Evolutionary conservation across 2,329 filamentous ascomycete species (phyloP), one percentile per base, ranked within the genome.

Genomic region (Microcyclosporella mali): DNA sequence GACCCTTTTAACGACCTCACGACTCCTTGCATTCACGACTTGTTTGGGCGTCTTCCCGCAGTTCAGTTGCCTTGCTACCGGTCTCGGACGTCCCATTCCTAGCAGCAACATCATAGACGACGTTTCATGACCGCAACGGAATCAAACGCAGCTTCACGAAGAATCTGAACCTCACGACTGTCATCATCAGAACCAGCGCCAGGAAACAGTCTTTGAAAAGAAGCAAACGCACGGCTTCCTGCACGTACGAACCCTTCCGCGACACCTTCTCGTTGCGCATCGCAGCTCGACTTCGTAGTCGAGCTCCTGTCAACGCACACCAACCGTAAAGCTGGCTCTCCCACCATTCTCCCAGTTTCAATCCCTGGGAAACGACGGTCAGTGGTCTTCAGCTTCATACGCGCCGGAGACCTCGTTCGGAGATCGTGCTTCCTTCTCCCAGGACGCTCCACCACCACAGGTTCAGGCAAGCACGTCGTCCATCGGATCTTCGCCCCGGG

Each of bases 251-350:
- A 25, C 21, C 21, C 9, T 25, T 9, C 21, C 6, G 21, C 21
- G 21, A 25, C 21, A 9, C 21, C 21, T 9, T 30, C 6, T 39
- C 15, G 14, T 28, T 41, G 16, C 15, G 29, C 32, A 16, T 21
- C 14, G 11, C 40, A 41, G 47, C 46, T 54, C 49, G 49, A 40
- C 47, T 41, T 37, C 27, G 16, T 25, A 25, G 45, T 52, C 48
- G 50, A 52, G 45, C 41, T 46, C 41, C 41, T 42, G 4, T 14
- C 36, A 18, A 16, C 33, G 33, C 34, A 18, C 42, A 15, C 19
- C 53, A 53, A 84, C 81, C 85, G 86, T 79, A 83, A 92, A 89
- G 76, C 87, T 94, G 87, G 87, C 89, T 85, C 81, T 89, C 69
- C 85, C 86, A 72, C 85, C 85, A 71, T 84, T 88, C 65, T 84